phyloP scores from a whole-genome alignment of 495 filamentous ascomycete species.

The Evansstolkia leycettana region DNA sequence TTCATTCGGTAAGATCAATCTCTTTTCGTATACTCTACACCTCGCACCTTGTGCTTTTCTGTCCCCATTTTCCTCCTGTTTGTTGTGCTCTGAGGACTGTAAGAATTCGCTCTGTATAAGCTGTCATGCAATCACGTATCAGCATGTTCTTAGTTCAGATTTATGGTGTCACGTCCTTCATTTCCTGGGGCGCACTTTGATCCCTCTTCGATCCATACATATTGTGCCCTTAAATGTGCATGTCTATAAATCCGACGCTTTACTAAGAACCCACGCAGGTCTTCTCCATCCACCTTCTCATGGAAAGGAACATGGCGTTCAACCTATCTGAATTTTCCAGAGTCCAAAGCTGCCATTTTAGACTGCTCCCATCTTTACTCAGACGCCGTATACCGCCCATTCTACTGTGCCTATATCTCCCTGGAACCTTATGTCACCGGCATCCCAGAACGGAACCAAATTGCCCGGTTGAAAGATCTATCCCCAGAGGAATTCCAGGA shows the following conservation, averaged over 20 bases:
- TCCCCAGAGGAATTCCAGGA: constrained; percentile 59
- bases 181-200: too few relatives aligned
- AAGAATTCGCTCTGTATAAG: too few relatives aligned
- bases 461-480: constrained; percentile 56
- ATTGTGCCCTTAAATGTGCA: background rate
- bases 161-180: too few relatives aligned
- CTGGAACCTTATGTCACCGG: constrained; percentile 51
- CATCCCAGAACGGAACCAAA: constrained; percentile 64
- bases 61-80: too few relatives aligned
- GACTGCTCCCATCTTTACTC: constrained; percentile 75
- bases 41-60: background rate
- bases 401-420: constrained; percentile 70
- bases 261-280: constrained; percentile 13
- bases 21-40: constrained; percentile 1
- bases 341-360: constrained; percentile 37
- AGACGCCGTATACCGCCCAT: constrained; percentile 82
- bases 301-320: constrained; percentile 86
- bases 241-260: background rate
- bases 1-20: constrained; percentile 78
- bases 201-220: too few relatives aligned
- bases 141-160: too few relatives aligned
- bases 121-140: too few relatives aligned
- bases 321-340: constrained; percentile 57
- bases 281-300: constrained; percentile 33
- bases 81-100: too few relatives aligned